A percentile compares a stretch with the other conserved stretches of the same genome.
These are phyloP conservation scores for Penicillium sp. DNA, from an alignment of 2,329 filamentous ascomycete genomes.

Conservation along the genomic window DNA sequence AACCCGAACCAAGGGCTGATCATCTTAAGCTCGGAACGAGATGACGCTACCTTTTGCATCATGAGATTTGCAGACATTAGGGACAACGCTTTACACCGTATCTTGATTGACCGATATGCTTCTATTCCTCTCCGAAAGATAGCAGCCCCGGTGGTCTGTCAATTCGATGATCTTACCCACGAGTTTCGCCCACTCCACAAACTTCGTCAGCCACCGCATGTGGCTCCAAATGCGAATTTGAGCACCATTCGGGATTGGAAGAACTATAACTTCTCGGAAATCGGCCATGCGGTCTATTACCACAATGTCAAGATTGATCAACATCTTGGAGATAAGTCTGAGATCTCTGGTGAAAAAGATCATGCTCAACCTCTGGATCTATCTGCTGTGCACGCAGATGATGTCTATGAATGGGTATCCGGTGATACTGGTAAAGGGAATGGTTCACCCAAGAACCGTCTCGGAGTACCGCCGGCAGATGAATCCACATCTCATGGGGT, in stretches of 20 bases:
- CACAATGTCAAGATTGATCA: neutral
- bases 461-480: neutral
- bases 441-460: neutral
- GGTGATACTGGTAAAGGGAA: neutral
- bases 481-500: neutral
- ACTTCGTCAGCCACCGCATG: conserved; percentile 1
- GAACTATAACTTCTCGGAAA: neutral
- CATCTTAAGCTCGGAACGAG: neutral
- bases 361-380: neutral
- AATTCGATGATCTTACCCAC: neutral
- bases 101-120: neutral
- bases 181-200: neutral
- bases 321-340: neutral
- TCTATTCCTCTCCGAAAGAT: neutral
- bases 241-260: neutral
- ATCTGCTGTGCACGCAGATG: neutral
- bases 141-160: conserved; percentile 1
- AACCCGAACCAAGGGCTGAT: neutral
- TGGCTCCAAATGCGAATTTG: neutral
- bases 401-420: conserved; percentile 3
- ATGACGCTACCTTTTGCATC: neutral
- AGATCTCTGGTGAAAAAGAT: neutral
- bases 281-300: neutral
- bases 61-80: neutral
- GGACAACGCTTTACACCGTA: neutral